Evolutionary conservation across 2,329 filamentous ascomycete genomes (phyloP).

Genomic region (Xylariaceae sp.): DNA sequence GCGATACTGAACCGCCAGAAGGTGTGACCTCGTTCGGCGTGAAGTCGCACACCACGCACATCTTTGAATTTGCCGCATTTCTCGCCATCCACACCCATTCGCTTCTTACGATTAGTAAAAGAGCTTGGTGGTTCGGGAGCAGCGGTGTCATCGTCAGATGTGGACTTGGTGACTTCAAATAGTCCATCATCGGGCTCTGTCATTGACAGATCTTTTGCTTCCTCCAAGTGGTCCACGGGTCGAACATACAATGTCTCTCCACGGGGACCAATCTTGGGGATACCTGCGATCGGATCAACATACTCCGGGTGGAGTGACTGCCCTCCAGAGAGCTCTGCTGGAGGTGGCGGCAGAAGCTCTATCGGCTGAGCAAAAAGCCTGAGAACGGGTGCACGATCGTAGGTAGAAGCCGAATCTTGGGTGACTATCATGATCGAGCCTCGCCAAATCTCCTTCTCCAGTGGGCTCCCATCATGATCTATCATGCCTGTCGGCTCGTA

Average conservation of each 20-base stretch:
- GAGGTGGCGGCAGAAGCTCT: slow-evolving; percentile 73
- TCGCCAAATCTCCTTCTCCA: slow-evolving; percentile 77
- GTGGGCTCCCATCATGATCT: slow-evolving; percentile 32
- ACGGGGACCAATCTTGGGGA: slow-evolving; percentile 77
- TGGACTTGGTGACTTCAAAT: slow-evolving; percentile 63
- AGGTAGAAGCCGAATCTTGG: slow-evolving; percentile 74
- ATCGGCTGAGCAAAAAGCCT: slow-evolving; percentile 83
- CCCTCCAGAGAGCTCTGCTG: slow-evolving; percentile 60
- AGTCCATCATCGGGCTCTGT: slow-evolving; percentile 77
- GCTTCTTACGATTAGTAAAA: slow-evolving; percentile 49
- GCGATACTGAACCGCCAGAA: slow-evolving; percentile 98
- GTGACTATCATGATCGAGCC: slow-evolving; percentile 96
- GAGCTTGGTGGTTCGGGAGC: slow-evolving; percentile 47
- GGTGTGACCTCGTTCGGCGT: slow-evolving; percentile 79
- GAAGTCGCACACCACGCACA: slow-evolving; percentile 73
- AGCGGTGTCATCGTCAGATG: slow-evolving; percentile 44
- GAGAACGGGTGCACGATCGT: slow-evolving; percentile 71
- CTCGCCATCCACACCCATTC: slow-evolving; percentile 66
- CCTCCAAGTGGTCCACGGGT: slow-evolving; percentile 79
- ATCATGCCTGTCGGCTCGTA: slow-evolving; percentile 46
- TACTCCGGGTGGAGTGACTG: slow-evolving; percentile 69
- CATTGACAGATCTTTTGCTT: slow-evolving; percentile 70
- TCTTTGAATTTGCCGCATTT: slow-evolving; percentile 76
- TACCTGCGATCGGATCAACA: slow-evolving; percentile 81
- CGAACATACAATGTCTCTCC: slow-evolving; percentile 85